These are phyloP conservation scores for Thalassiosira ordinaria DNA, from an alignment of 352 stramenopile genomes.

Conservation along the genomic window DNA sequence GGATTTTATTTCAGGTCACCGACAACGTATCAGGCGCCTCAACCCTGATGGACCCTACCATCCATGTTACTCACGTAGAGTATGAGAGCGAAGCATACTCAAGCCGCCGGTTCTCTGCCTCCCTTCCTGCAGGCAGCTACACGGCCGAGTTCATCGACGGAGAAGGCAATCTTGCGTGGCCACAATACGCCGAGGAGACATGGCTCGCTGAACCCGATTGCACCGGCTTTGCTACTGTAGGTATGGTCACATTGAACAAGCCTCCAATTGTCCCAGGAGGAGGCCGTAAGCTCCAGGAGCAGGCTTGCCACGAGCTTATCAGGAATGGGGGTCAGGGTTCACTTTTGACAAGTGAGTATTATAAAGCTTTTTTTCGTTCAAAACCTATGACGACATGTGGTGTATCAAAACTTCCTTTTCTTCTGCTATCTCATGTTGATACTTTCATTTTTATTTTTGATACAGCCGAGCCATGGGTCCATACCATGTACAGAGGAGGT, in stretches of 20 bases:
- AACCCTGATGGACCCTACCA: slow-evolving; percentile 32
- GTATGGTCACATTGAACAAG: slow-evolving; percentile 51
- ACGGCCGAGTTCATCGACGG: slow-evolving; percentile 58
- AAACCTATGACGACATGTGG: too few relatives aligned
- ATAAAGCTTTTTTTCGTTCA: too few relatives aligned
- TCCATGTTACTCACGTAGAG: slow-evolving; percentile 12
- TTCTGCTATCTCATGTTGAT: too few relatives aligned
- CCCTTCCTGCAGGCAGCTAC: slow-evolving; percentile 54
- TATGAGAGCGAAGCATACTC: slow-evolving; percentile 20
- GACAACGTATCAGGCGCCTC: slow-evolving; percentile 22
- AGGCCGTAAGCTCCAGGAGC: too few relatives aligned
- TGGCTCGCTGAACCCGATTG: slow-evolving; percentile 59
- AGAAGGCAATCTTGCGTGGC: slow-evolving; percentile 43
- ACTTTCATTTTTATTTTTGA: too few relatives aligned
- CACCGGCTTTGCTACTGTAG: slow-evolving; percentile 18
- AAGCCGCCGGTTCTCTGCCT: slow-evolving; percentile 44
- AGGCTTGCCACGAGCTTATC: slow-evolving; percentile 49
- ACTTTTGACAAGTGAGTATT: slow-evolving; percentile 4
- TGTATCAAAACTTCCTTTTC: too few relatives aligned
- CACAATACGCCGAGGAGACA: slow-evolving; percentile 48
- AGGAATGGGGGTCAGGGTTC: slow-evolving; percentile 39
- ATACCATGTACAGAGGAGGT: slow-evolving; percentile 11
- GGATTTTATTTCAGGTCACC: slow-evolving; percentile 20
- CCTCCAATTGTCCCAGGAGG: too few relatives aligned
- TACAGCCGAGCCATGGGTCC: slow-evolving; percentile 50